Evolutionary conservation across 208 protist species (phyloP).

Genomic region (Crithidia bombi): DNA sequence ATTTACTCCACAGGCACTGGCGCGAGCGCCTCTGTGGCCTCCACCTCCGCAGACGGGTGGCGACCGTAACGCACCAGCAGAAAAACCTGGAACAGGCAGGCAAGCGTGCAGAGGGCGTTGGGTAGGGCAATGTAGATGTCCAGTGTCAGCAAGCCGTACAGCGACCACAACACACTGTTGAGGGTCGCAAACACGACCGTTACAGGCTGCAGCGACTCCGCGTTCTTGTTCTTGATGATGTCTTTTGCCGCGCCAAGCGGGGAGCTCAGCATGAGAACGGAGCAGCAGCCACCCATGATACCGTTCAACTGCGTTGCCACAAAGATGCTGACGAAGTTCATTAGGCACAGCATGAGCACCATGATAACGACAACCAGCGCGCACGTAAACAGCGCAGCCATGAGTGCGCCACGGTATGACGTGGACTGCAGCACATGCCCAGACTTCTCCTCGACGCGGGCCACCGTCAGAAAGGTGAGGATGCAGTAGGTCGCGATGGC

Average conservation of each 20-base stretch:
- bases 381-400: slow-evolving; percentile 16
- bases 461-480: slow-evolving; percentile 56
- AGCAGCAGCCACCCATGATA: slow-evolving; percentile 48
- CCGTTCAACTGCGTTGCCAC: slow-evolving; percentile 45
- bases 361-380: slow-evolving; percentile 32
- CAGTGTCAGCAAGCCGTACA: slow-evolving; percentile 52
- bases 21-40: slow-evolving; percentile 24
- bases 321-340: slow-evolving; percentile 25
- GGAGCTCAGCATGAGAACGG: slow-evolving; percentile 72
- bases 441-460: slow-evolving; percentile 51
- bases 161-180: slow-evolving; percentile 65
- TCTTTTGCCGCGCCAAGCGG: slow-evolving; percentile 55
- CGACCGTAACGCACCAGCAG: slow-evolving; percentile 63
- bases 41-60: slow-evolving; percentile 17
- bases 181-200: slow-evolving; percentile 48
- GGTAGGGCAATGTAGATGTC: slow-evolving; percentile 60
- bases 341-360: slow-evolving; percentile 42
- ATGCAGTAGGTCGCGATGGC: slow-evolving; percentile 62
- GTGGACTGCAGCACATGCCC: slow-evolving; percentile 42
- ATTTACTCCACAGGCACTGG: slow-evolving; percentile 26
- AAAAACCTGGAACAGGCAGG: slow-evolving; percentile 59
- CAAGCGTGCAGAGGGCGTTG: slow-evolving; percentile 51
- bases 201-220: slow-evolving; percentile 55
- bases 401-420: slow-evolving; percentile 39
- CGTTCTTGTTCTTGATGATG: slow-evolving; percentile 70